Percentiles rank a stretch among this genome's conserved stretches.
Evolutionary conservation across 31 red algal species (phyloP).

Genomic region (Bonnemaisonia californica): DNA sequence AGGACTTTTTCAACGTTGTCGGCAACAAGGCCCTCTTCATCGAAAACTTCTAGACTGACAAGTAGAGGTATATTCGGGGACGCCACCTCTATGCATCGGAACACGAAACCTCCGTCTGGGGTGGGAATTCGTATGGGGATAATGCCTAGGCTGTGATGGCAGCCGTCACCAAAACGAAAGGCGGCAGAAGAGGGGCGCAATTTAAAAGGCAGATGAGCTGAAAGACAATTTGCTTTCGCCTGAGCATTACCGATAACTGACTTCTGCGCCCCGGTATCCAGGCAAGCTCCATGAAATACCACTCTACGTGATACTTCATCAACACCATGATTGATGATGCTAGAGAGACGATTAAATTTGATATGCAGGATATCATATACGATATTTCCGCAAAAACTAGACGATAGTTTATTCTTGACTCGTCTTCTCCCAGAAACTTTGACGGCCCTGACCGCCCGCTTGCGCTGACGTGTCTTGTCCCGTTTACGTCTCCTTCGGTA

Average conservation of each 20-base stretch:
- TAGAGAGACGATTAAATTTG: no score
- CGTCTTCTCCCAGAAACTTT: no score
- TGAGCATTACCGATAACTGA: conserved; percentile 25
- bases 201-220: neutral
- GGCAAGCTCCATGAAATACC: neutral
- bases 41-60: conserved; percentile 20
- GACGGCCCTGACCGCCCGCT: no score
- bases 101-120: neutral
- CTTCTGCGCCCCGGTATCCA: conserved; percentile 3
- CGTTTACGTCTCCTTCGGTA: no score
- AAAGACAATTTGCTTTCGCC: neutral
- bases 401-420: no score
- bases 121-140: conserved; percentile 10
- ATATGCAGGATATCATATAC: no score
- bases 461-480: no score
- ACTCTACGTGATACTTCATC: no score
- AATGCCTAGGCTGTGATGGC: neutral
- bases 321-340: no score
- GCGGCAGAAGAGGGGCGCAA: neutral
- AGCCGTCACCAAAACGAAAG: neutral
- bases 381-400: no score
- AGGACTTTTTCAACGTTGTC: conserved; percentile 30
- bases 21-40: neutral
- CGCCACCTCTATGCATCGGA: neutral
- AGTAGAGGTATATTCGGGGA: conserved; percentile 1